These are phyloP conservation scores for Sclerospora graminicola DNA, from an alignment of 352 stramenopile genomes.

Conservation along the genomic window DNA sequence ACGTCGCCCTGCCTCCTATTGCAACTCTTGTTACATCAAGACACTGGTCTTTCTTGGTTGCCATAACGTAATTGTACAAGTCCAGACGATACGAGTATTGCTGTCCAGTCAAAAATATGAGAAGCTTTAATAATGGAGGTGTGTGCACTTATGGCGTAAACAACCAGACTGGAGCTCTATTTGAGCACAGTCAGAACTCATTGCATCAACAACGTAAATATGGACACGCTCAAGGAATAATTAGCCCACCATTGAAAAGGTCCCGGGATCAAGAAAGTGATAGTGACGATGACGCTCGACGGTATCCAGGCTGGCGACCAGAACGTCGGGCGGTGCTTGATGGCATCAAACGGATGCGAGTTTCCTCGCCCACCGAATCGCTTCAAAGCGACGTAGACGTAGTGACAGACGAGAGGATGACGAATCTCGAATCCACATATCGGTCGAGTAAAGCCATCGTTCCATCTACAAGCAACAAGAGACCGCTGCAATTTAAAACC, in stretches of 20 bases:
- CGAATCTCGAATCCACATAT: slow-evolving; percentile 14
- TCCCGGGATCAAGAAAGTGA: slow-evolving; percentile 18
- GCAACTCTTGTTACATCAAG: neutral
- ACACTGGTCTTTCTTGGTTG: neutral
- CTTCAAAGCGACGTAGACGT: slow-evolving; percentile 12
- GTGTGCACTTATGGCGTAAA: slow-evolving; percentile 31
- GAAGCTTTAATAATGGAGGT: slow-evolving; percentile 15
- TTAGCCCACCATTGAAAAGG: slow-evolving; percentile 26
- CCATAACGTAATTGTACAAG: slow-evolving; percentile 15
- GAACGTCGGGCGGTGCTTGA: slow-evolving; percentile 26
- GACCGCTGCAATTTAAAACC: slow-evolving; percentile 9
- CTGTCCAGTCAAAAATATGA: slow-evolving; percentile 7
- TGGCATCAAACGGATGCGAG: slow-evolving; percentile 61
- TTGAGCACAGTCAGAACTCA: slow-evolving; percentile 29
- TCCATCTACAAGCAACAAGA: slow-evolving; percentile 10
- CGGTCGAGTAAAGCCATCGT: slow-evolving; percentile 14
- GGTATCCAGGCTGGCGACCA: neutral
- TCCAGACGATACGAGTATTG: neutral
- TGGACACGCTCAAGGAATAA: slow-evolving; percentile 22
- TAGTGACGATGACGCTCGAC: slow-evolving; percentile 5
- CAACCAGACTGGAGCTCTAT: slow-evolving; percentile 27
- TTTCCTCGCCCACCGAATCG: slow-evolving; percentile 33
- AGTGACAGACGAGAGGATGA: slow-evolving; percentile 26
- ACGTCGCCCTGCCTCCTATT: slow-evolving; percentile 9
- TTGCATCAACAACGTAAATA: slow-evolving; percentile 46